A percentile compares a stretch with the other conserved stretches of the same genome.
Conservation (phyloP, 495 filamentous ascomycete species). For the Penicillium waksmanii region DNA sequence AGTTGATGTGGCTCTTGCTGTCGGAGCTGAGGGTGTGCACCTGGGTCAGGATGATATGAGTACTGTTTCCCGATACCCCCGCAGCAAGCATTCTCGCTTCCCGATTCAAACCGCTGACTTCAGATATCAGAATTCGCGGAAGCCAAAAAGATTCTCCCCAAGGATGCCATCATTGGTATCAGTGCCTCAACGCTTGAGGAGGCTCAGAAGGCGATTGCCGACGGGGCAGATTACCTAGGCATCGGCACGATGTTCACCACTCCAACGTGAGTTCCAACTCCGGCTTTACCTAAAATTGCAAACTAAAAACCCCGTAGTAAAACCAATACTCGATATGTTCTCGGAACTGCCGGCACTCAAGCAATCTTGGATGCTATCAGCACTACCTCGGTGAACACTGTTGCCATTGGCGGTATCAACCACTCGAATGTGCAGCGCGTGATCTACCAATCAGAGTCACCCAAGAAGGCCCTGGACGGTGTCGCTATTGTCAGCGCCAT, state of each 20-base stretch:
- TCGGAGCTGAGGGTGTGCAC: constrained; percentile 88
- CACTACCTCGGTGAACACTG: constrained; percentile 56
- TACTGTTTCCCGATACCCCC: constrained; percentile 38
- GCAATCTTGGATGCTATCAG: constrained; percentile 65
- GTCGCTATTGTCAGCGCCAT: constrained; percentile 91
- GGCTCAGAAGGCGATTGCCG: constrained; percentile 64
- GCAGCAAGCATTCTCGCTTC: not conserved
- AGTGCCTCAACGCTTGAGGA: constrained; percentile 71
- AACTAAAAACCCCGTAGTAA: constrained; percentile 39
- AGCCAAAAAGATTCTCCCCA: constrained; percentile 73
- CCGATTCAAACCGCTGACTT: constrained; percentile 4
- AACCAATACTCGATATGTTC: constrained; percentile 76
- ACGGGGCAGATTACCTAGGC: constrained; percentile 85
- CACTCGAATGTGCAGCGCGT: constrained; percentile 73
- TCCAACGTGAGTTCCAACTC: constrained; percentile 60
- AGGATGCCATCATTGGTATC: constrained; percentile 71
- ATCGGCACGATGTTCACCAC: constrained; percentile 89
- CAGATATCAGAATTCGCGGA: constrained; percentile 42
- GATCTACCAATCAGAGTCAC: constrained; percentile 62
- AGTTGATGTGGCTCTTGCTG: constrained; percentile 86
- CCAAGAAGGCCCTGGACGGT: constrained; percentile 65
- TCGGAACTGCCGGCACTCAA: constrained; percentile 78
- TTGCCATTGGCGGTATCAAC: constrained; percentile 91
- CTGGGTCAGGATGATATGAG: constrained; percentile 94
- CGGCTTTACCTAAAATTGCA: not conserved